Base-by-base conservation (phyloP, 2,329 filamentous ascomycete species). In the Zasmidium angulare region DNA sequence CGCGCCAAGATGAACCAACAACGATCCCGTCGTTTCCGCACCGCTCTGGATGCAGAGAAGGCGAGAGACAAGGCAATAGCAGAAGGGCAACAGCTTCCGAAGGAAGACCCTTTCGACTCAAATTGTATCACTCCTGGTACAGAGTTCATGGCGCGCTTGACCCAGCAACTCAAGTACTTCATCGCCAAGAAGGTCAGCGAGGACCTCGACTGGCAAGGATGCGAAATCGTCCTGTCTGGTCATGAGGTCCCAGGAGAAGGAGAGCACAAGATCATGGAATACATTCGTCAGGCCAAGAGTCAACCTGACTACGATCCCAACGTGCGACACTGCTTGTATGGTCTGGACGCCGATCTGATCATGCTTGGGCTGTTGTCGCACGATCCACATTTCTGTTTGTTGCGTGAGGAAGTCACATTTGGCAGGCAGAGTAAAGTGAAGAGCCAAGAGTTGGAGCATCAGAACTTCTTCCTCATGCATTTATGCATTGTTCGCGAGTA, bases 231-330 rank as follows among this genome's bases (percentile, higher is more conserved):
- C 55, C 84, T 99, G 60, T 99, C 95, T 4, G 95, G 96, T 56
- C 96, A 99, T 73, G 96, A 99, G 76, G 93, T 98, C 23, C 95
- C 95, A 6, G 95, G 95, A 69, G 96, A 99, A 78, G 95, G 95
- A 69, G 95, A 99, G 77, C 95, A 99, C 81, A 99, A 99, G 80
- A 96, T 99, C 77, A 99, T 99, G 95, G 96, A 99, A 77, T 99
- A 99, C 77, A 99, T 99, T 76, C 90, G 95, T 68, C 91, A 96
- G 76, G 91, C 95, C 63, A 98, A 98, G 81, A 92, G 93, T 51
- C 95, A 99, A 76, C 90, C 90, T 1, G 86, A 88, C 64, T 99
- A 99, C 76, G 88, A 96, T 74, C 85, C 91, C 52, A 98, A 99
- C 71, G 86, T 96, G 63, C 90, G 95, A 59, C 95, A 99, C 77